A percentile compares a stretch with the other conserved stretches of the same genome.
Conservation (phyloP, 169 alveolate genomes). For the Amoebophrya sp. region DNA sequence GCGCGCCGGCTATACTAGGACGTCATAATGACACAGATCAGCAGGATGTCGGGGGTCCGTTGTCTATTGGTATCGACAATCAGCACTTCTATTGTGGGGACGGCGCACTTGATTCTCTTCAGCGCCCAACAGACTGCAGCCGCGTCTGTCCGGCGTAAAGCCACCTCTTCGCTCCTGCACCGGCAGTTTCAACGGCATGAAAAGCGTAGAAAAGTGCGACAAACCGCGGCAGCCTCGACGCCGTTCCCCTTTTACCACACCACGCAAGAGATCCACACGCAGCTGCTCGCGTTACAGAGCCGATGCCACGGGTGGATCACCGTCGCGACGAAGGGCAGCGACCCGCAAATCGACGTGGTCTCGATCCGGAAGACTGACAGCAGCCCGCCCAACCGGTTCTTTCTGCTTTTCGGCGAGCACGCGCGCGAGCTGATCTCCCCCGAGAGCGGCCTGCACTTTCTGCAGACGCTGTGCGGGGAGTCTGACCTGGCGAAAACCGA, state of each 20-base stretch:
- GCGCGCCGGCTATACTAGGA: too few species aligned
- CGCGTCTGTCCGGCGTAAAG: too few species aligned
- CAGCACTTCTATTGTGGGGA: too few species aligned
- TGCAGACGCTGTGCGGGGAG: conserved; percentile 26
- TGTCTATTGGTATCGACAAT: too few species aligned
- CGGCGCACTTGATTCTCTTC: too few species aligned
- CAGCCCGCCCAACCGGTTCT: not conserved
- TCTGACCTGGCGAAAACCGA: not conserved
- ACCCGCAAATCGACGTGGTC: not conserved
- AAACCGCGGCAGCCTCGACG: too few species aligned
- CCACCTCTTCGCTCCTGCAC: too few species aligned
- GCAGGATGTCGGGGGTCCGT: too few species aligned
- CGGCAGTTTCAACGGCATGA: too few species aligned
- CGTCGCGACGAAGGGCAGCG: not conserved
- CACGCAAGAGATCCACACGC: conserved; percentile 6
- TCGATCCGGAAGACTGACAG: not conserved
- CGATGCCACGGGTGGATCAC: not conserved
- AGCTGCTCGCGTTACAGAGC: not conserved
- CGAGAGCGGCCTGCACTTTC: conserved; percentile 34
- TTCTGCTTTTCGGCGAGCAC: not conserved
- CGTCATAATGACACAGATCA: too few species aligned
- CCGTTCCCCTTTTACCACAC: conserved; percentile 43
- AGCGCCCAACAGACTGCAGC: too few species aligned
- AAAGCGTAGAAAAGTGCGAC: too few species aligned
- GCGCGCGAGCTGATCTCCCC: conserved; percentile 15